These are phyloP conservation scores for Fusarium irregulare DNA, from an alignment of 2,329 filamentous ascomycete species.

Conservation along the genomic window DNA sequence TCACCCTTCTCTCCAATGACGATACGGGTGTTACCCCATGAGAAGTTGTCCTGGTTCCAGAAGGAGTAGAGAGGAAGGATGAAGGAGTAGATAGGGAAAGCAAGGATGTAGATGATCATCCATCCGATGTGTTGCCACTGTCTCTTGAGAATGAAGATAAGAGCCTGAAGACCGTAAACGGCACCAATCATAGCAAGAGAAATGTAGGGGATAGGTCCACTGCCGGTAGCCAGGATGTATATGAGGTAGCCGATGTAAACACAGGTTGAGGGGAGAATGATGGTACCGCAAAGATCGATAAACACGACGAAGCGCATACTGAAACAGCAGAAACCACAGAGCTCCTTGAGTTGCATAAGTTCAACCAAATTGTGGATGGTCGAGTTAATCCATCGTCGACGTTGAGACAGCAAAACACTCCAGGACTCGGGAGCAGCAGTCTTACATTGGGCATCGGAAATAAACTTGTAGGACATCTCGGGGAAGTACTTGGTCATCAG, in stretches of 20 bases:
- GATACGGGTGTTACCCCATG: conserved; percentile 98
- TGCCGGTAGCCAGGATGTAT: conserved; percentile 76
- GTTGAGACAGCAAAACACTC: conserved; percentile 94
- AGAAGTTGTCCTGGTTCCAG: conserved; percentile 99
- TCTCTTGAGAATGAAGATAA: conserved; percentile 96
- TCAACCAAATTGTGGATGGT: conserved; percentile 97
- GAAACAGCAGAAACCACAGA: conserved; percentile 99
- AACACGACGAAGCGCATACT: conserved; percentile 98
- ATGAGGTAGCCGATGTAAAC: conserved; percentile 89
- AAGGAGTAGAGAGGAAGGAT: conserved; percentile 95
- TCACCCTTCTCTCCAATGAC: conserved; percentile 93
- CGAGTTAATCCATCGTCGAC: conserved; percentile 99
- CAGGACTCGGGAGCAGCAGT: conserved; percentile 95
- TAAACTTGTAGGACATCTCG: conserved; percentile 94
- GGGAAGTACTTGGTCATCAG: conserved; percentile 99
- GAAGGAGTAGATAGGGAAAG: conserved; percentile 94
- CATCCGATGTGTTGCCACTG: conserved; percentile 99
- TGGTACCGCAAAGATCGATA: conserved; percentile 90
- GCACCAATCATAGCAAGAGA: conserved; percentile 90
- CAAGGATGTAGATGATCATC: conserved; percentile 99
- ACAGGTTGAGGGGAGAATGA: conserved; percentile 90
- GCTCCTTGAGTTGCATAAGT: conserved; percentile 87
- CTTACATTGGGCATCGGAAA: conserved; percentile 90
- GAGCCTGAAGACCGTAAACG: conserved; percentile 93
- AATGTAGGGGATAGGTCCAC: conserved; percentile 83